Base-by-base conservation (phyloP, 1,139 yeast genomes). In the Hemisphaericaspora xylofermentans region DNA sequence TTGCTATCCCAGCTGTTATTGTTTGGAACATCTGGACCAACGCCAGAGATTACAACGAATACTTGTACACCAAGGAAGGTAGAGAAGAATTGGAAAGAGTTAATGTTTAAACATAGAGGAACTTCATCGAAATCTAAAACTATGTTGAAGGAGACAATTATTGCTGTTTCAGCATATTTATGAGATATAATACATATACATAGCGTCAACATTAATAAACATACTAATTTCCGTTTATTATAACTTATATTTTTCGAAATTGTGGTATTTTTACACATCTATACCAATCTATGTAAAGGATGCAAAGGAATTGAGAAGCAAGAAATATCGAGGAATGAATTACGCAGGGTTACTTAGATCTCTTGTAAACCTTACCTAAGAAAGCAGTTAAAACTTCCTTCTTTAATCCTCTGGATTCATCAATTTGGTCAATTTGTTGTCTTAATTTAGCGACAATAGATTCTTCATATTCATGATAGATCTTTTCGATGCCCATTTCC, bases 21-120 rank as follows among this genome's bases (percentile, higher is more conserved):
- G 84, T 88, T 61, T 89, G 93, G 86, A 83, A 80, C 67, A 68
- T 91, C 71, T 89, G 96, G 96, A 81, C 81, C 49, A 68, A 76
- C 61, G 94, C 95, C 54, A 82, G 89, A 74, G 88, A 85, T 63
- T 88, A 89, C 80, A 93, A 93, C 70, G 93, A 84, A 64, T 91
- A 76, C 81, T 80, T 93, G 67, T 93, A 93, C 80, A 89, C 98
- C 71, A 93, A 93, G 78, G 98, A 86, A 51, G 98, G 98, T 65
- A 88, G 93, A 76, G 93, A 84, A 74, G 95, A 88, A 63, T 79
- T 89, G 65, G 91, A 78, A 67, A 83, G 80, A 68, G 91, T 82
- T 57, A 83, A 83, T 64, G 88, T 78, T 58, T 82, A 74, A 66
- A 41, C 33, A 22, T 13, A 13, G 22, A 29, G 26, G 9, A 36